These are phyloP conservation scores for Arctostaphylos glauca DNA, from an alignment of 148 eudicot genomes.

Conservation along the genomic window DNA sequence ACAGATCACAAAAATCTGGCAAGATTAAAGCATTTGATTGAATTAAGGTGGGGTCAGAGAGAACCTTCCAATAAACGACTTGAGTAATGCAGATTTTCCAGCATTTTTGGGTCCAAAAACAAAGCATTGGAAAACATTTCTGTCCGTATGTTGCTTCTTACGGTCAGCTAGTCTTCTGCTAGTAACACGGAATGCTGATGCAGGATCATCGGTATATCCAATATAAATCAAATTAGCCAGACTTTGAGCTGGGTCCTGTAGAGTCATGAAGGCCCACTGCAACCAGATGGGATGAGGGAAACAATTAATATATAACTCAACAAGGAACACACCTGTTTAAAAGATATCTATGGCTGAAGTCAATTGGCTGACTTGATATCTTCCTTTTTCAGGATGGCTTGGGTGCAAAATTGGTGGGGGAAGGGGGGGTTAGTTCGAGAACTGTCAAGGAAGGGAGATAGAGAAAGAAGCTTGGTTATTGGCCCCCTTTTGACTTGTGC, in stretches of 20 bases:
- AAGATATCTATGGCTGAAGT: neutral
- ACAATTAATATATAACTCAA: constrained; percentile 9
- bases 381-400: neutral
- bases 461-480: neutral
- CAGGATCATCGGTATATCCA: constrained; percentile 44
- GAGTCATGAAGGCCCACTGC: constrained; percentile 63
- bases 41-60: neutral
- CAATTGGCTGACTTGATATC: neutral
- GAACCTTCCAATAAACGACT: constrained; percentile 52
- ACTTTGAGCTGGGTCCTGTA: constrained; percentile 46
- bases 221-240: constrained; percentile 50
- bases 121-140: constrained; percentile 56
- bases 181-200: constrained; percentile 51
- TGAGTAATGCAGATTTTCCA: constrained; percentile 52
- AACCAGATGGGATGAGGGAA: constrained; percentile 6
- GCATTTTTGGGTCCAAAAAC: constrained; percentile 55
- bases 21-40: neutral
- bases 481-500: neutral
- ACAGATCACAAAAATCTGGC: constrained; percentile 4
- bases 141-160: constrained; percentile 49
- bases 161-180: constrained; percentile 47
- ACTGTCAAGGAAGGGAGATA: neutral
- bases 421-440: neutral
- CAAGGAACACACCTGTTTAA: neutral
- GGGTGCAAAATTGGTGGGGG: neutral